Evolutionary conservation across 2,329 filamentous ascomycete species (phyloP).

Genomic region (Endothia cerciana): DNA sequence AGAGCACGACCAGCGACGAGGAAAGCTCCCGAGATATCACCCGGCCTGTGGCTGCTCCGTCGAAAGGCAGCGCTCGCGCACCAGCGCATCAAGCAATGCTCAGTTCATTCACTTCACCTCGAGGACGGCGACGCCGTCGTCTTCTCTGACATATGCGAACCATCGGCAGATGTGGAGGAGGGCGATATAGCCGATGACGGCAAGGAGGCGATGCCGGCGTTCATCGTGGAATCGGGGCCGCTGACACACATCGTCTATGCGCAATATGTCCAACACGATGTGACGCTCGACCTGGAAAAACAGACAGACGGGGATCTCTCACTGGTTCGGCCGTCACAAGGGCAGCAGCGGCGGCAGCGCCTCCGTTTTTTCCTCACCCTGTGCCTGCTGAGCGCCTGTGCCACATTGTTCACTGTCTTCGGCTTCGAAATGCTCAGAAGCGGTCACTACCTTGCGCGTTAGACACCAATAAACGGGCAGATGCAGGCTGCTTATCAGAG

Average conservation of each 20-base stretch:
- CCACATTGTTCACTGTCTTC: slow-evolving; percentile 26
- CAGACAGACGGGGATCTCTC: slow-evolving; percentile 9
- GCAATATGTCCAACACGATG: slow-evolving; percentile 15
- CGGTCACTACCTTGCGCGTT: slow-evolving; percentile 23
- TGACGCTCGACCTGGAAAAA: slow-evolving; percentile 24
- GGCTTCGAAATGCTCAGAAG: slow-evolving; percentile 19
- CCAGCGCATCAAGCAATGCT: slow-evolving; percentile 14
- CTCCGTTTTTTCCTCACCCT: slow-evolving; percentile 23
- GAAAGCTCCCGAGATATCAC: slow-evolving; percentile 23
- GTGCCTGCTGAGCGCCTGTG: slow-evolving; percentile 25
- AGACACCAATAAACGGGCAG: not conserved
- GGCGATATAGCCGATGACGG: slow-evolving; percentile 3
- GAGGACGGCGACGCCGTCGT: not conserved
- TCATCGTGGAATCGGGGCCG: slow-evolving; percentile 14
- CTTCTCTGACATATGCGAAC: not conserved
- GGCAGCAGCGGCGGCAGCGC: slow-evolving; percentile 15
- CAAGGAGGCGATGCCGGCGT: slow-evolving; percentile 11
- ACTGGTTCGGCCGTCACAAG: slow-evolving; percentile 8
- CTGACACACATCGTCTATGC: slow-evolving; percentile 19
- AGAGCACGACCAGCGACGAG: slow-evolving; percentile 20
- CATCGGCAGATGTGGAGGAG: slow-evolving; percentile 11
- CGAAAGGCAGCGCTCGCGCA: slow-evolving; percentile 25
- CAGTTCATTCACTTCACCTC: not conserved
- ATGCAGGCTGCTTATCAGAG: slow-evolving; percentile 6
- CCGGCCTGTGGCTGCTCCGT: slow-evolving; percentile 24